These are phyloP conservation scores for Vinca minor DNA, from an alignment of 257 asterid genomes.

Conservation along the genomic window DNA sequence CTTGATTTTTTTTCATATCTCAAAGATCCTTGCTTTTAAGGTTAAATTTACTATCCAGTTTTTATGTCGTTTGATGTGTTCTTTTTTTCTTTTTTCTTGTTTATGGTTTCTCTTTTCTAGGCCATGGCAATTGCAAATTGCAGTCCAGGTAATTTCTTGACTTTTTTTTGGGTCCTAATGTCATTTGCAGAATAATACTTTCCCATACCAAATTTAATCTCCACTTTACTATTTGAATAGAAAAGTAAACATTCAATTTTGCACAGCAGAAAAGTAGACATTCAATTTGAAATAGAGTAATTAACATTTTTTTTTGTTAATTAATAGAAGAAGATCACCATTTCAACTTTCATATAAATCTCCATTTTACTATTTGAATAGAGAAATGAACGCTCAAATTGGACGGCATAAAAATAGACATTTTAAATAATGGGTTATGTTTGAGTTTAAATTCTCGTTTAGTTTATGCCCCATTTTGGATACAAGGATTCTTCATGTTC, in stretches of 20 bases:
- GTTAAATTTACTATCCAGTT: not conserved
- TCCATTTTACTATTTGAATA: too few relatives aligned
- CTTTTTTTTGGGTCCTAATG: too few relatives aligned
- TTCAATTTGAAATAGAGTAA: too few relatives aligned
- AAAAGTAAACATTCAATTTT: too few relatives aligned
- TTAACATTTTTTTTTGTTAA: too few relatives aligned
- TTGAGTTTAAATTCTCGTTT: not conserved
- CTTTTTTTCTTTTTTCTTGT: constrained; percentile 4
- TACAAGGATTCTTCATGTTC: not conserved
- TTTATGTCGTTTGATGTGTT: not conserved
- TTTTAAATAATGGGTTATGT: not conserved
- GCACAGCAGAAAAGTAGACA: too few relatives aligned
- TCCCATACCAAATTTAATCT: too few relatives aligned
- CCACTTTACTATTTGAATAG: too few relatives aligned
- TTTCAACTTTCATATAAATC: not conserved
- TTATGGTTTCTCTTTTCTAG: constrained; percentile 36
- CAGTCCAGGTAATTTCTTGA: constrained; percentile 54
- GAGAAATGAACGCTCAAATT: too few relatives aligned
- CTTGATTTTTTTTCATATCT: not conserved
- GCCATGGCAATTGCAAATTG: constrained; percentile 53
- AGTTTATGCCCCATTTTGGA: not conserved
- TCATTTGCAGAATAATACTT: not conserved
- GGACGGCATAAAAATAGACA: too few relatives aligned
- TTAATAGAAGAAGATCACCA: not conserved
- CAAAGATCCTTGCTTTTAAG: too few relatives aligned